These are phyloP conservation scores for Tympanopsis confertula DNA, from an alignment of 2,329 filamentous ascomycete genomes.

Conservation along the genomic window DNA sequence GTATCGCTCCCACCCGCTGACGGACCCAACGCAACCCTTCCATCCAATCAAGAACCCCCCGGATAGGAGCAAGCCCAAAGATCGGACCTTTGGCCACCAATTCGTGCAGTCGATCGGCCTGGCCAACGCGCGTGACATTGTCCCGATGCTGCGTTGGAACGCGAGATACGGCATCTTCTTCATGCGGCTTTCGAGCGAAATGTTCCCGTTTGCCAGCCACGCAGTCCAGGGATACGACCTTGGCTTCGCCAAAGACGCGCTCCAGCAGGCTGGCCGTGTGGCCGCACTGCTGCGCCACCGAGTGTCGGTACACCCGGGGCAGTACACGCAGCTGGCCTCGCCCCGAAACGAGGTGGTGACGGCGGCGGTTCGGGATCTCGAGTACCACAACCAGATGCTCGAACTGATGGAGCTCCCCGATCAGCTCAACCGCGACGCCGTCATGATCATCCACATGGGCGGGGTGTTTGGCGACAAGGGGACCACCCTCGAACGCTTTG, in stretches of 20 bases:
- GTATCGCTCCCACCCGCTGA: conserved; percentile 74
- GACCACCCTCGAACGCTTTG: conserved; percentile 68
- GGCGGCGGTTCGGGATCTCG: conserved; percentile 68
- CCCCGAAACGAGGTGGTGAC: conserved; percentile 67
- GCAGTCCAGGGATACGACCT: conserved; percentile 76
- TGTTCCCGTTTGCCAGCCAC: conserved; percentile 94
- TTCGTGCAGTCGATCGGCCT: conserved; percentile 71
- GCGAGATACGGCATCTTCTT: conserved; percentile 85
- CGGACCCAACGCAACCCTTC: conserved; percentile 63
- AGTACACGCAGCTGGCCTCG: conserved; percentile 84
- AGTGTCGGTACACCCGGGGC: conserved; percentile 81
- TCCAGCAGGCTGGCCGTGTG: conserved; percentile 67
- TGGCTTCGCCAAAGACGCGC: conserved; percentile 67
- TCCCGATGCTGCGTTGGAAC: conserved; percentile 85
- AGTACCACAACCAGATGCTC: conserved; percentile 81
- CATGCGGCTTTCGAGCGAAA: conserved; percentile 83
- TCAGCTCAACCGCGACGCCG: conserved; percentile 71
- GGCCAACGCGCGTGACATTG: conserved; percentile 73
- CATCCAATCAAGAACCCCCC: conserved; percentile 79
- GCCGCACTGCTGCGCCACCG: conserved; percentile 71
- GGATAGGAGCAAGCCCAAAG: conserved; percentile 59
- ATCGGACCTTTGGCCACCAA: conserved; percentile 51
- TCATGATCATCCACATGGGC: conserved; percentile 92
- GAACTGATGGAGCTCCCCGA: conserved; percentile 63
- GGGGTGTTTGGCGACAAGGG: conserved; percentile 79